Percentiles rank a stretch among this genome's conserved stretches.
Conservation (phyloP, 441 rosid species). For the Syzygium syzygioides region DNA sequence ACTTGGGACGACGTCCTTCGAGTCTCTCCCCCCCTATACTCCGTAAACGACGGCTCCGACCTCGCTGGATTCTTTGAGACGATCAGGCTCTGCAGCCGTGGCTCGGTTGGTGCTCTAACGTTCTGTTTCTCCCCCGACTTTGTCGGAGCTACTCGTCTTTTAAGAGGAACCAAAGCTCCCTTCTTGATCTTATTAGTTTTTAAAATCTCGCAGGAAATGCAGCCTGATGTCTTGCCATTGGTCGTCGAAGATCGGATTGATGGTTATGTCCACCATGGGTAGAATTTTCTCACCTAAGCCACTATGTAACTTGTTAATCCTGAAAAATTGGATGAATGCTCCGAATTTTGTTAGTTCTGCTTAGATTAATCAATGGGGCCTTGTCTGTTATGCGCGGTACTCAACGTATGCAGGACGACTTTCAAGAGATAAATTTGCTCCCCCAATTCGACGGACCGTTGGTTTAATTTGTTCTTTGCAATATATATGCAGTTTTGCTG, state of each 20-base stretch:
- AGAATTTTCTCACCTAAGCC: not conserved
- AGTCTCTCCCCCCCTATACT: conserved; percentile 26
- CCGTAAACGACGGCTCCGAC: conserved; percentile 12
- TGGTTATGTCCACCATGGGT: conserved; percentile 52
- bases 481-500: conserved; percentile 44
- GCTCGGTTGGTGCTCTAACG: conserved; percentile 20
- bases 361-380: not conserved
- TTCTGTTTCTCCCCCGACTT: not conserved
- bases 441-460: not conserved
- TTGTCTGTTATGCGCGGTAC: not conserved
- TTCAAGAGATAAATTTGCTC: not conserved
- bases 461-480: not conserved
- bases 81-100: conserved; percentile 52
- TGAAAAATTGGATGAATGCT: not conserved
- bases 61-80: conserved; percentile 49
- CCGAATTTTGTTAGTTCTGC: not conserved
- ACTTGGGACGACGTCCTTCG: conserved; percentile 44
- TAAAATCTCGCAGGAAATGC: conserved; percentile 35
- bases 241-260: conserved; percentile 37
- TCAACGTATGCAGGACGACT: not conserved
- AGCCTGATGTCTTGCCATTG: conserved; percentile 45
- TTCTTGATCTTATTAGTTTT: not conserved
- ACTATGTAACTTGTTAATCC: not conserved
- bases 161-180: not conserved
- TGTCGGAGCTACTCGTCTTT: not conserved